Conservation (phyloP, 306 rosid species). For the Rosa chinensis region DNA sequence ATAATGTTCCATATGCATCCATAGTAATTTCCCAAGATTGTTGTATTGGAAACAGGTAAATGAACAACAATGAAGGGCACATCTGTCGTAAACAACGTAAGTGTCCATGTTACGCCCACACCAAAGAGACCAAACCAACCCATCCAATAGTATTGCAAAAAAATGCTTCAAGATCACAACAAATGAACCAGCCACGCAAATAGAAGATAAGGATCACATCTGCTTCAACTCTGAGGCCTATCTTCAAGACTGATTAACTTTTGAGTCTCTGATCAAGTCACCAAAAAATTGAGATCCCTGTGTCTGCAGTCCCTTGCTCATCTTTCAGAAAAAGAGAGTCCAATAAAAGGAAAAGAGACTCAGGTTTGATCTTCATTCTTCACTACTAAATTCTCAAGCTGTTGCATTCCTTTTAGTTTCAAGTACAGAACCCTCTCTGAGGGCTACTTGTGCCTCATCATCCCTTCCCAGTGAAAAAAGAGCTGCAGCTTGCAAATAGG, state of each 20-base stretch:
- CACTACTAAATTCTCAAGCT: conserved; percentile 25
- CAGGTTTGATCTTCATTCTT: conserved; percentile 6
- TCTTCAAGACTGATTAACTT: conserved; percentile 24
- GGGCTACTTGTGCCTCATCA: conserved; percentile 72
- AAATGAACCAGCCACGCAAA: conserved; percentile 49
- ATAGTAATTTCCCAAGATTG: conserved; percentile 36
- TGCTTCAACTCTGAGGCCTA: conserved; percentile 22
- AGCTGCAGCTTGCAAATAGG: conserved; percentile 71
- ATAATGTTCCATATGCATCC: conserved; percentile 36
- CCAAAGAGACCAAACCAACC: conserved; percentile 40
- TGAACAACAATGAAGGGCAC: conserved; percentile 37
- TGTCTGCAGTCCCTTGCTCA: conserved; percentile 30
- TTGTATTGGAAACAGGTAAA: conserved; percentile 34
- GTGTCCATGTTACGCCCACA: conserved; percentile 29
- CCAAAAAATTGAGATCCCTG: conserved; percentile 44
- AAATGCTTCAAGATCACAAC: conserved; percentile 54
- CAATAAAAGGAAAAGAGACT: conserved; percentile 22
- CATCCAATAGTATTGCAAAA: conserved; percentile 47
- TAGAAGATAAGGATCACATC: conserved; percentile 38
- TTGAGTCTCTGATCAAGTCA: conserved; percentile 22
- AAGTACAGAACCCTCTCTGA: conserved; percentile 71
- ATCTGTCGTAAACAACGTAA: conserved; percentile 28
- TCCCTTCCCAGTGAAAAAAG: conserved; percentile 61
- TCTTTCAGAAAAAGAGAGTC: conserved; percentile 28
- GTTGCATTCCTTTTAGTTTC: conserved; percentile 61